phyloP scores from a whole-genome alignment of 805 yeast species.

The Starmerella sirachaensis region DNA sequence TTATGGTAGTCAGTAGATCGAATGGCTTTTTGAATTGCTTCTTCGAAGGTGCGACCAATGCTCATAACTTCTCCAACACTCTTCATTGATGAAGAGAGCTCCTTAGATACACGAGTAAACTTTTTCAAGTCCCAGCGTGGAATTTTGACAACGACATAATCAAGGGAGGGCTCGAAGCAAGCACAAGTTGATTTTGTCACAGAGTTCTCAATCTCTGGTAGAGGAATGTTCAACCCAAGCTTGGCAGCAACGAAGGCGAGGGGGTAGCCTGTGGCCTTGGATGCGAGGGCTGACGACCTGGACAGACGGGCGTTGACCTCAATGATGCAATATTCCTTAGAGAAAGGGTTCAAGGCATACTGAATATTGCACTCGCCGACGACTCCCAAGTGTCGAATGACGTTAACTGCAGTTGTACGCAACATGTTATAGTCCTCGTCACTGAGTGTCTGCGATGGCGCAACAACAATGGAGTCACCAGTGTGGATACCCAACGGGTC shows the following conservation, averaged over 20 bases:
- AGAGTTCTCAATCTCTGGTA: conserved; percentile 82
- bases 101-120: conserved; percentile 80
- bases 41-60: conserved; percentile 94
- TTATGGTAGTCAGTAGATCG: conserved; percentile 93
- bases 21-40: conserved; percentile 94
- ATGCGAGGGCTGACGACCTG: conserved; percentile 96
- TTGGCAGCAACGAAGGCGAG: conserved; percentile 97
- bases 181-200: conserved; percentile 92
- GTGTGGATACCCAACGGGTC: conserved; percentile 98
- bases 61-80: conserved; percentile 99
- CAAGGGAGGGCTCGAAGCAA: conserved; percentile 94
- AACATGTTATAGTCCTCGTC: conserved; percentile 97
- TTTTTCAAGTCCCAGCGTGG: conserved; percentile 98
- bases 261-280: conserved; percentile 98
- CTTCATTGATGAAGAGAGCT: conserved; percentile 88
- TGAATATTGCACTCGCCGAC: conserved; percentile 99
- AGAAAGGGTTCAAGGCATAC: conserved; percentile 86
- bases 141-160: conserved; percentile 91
- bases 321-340: conserved; percentile 90
- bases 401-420: conserved; percentile 94
- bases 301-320: conserved; percentile 97
- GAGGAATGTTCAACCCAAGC: conserved; percentile 81
- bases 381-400: conserved; percentile 93
- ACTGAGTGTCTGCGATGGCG: conserved; percentile 93
- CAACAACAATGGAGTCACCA: conserved; percentile 97